Percentiles rank a stretch among this genome's conserved stretches.
Conservation (phyloP, 495 filamentous ascomycete species). For the Xylaria intraflava region DNA sequence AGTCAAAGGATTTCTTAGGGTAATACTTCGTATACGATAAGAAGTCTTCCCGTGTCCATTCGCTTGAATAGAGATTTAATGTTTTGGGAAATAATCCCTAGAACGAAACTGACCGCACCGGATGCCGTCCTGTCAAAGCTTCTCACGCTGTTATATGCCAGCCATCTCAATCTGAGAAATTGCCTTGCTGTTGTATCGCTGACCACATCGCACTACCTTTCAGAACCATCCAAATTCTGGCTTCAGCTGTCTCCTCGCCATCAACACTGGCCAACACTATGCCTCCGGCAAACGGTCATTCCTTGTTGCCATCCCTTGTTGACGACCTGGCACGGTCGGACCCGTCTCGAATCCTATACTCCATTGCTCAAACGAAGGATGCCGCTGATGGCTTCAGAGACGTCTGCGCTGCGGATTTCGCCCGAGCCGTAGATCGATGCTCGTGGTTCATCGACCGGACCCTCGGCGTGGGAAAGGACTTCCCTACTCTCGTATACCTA, state of each 20-base stretch:
- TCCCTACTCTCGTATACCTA: slow-evolving; percentile 17
- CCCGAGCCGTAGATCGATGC: slow-evolving; percentile 32
- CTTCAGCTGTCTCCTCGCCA: not conserved
- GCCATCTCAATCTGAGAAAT: not conserved
- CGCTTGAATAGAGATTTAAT: no score
- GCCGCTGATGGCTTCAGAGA: slow-evolving; percentile 26
- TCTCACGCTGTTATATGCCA: no score
- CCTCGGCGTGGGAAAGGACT: slow-evolving; percentile 20
- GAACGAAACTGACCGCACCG: no score
- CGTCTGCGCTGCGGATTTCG: slow-evolving; percentile 27
- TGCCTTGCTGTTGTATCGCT: not conserved
- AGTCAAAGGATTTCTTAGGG: not conserved
- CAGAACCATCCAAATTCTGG: not conserved
- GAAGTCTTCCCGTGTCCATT: not conserved
- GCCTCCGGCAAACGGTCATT: not conserved
- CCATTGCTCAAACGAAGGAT: slow-evolving; percentile 5
- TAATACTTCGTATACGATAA: not conserved
- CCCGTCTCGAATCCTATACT: slow-evolving; percentile 7
- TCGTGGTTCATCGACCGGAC: slow-evolving; percentile 34
- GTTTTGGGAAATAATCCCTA: no score
- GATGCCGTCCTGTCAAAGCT: not conserved
- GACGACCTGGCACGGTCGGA: slow-evolving; percentile 3
- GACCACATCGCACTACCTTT: not conserved
- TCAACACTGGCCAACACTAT: not conserved
- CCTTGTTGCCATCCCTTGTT: slow-evolving; percentile 2